Evolutionary conservation across 495 filamentous ascomycete genomes (phyloP), one percentile per base, ranked within the genome.

Genomic region (Penicillium paradoxum): DNA sequence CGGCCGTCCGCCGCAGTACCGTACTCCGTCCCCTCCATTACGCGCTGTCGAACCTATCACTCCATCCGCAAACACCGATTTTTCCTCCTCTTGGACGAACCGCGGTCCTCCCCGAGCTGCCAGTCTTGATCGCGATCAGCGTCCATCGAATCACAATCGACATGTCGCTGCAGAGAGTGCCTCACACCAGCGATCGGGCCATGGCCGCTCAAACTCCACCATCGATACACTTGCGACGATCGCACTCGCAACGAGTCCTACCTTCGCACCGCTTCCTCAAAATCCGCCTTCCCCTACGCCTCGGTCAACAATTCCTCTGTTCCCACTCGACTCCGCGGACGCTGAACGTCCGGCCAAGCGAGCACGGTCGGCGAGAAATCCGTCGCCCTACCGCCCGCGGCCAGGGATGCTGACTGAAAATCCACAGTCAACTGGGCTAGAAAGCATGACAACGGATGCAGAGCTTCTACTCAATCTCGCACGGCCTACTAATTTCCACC

Each of bases 261-360:
- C 72, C 33, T 75, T 77, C 47, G 52, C 69, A 49, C 70, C 69
- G 19, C 58, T 72, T 14, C 60, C 73, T 19, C 63, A 62, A 41
- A 62, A 65, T 34, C 66, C 64, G 19, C 63, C 70, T 9, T 73
- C 72, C 15, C 66, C 65, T 29, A 55, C 57, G 36, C 58, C 60
- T 45, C 54, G 53, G n/a, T 55, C 65, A 8, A 36, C 56, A 24
- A 56, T 67, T 40, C 61, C 72, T 13, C 51, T 75, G 22, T 73
- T 75, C 13, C 62, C 69, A 14, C 19, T 58, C 51, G 65, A 71
- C 32, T 49, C 59, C 38, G 51, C 51, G 22, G 58, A 67, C 30
- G 49, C 59, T 42, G 80, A 82, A 56, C 74, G 78, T 21, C 81
- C 82, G 6, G 64, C 78, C n/a, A 86, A 86, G 58, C 77, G 83